A percentile compares a stretch with the other conserved stretches of the same genome.
These are phyloP conservation scores for Leishmania mexicana DNA, from an alignment of 208 protist genomes.

Conservation along the genomic window DNA sequence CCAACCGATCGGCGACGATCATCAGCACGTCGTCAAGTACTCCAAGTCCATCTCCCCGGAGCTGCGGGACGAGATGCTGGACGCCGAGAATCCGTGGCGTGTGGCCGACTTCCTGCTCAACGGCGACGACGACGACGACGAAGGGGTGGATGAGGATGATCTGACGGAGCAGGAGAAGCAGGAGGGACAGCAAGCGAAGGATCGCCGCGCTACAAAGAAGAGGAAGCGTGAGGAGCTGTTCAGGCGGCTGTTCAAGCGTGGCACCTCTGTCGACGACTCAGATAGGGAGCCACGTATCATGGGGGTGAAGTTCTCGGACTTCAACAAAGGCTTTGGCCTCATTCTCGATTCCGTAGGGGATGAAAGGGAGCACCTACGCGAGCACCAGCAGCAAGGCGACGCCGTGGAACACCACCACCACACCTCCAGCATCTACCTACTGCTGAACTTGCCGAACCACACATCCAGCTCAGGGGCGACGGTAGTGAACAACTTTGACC, in stretches of 20 bases:
- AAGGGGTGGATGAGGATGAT: constrained; percentile 51
- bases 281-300: constrained; percentile 66
- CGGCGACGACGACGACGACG: constrained; percentile 53
- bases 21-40: constrained; percentile 85
- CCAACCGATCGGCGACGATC: constrained; percentile 79
- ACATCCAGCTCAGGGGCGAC: constrained; percentile 23
- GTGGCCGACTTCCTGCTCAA: constrained; percentile 73
- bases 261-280: constrained; percentile 62
- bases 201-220: constrained; percentile 34
- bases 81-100: constrained; percentile 59
- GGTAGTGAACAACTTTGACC: constrained; percentile 72
- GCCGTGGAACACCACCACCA: constrained; percentile 46
- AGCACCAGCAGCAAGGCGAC: constrained; percentile 31
- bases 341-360: constrained; percentile 76
- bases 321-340: constrained; percentile 68
- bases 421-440: constrained; percentile 54
- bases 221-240: constrained; percentile 68
- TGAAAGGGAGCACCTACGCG: constrained; percentile 32
- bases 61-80: constrained; percentile 44
- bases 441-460: constrained; percentile 73
- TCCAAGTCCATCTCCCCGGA: constrained; percentile 64
- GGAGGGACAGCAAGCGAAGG: constrained; percentile 23
- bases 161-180: constrained; percentile 46
- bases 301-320: constrained; percentile 81
- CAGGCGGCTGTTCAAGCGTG: constrained; percentile 65